phyloP scores from a whole-genome alignment of 129 eudicot species.

The Artemisia tridentata region DNA sequence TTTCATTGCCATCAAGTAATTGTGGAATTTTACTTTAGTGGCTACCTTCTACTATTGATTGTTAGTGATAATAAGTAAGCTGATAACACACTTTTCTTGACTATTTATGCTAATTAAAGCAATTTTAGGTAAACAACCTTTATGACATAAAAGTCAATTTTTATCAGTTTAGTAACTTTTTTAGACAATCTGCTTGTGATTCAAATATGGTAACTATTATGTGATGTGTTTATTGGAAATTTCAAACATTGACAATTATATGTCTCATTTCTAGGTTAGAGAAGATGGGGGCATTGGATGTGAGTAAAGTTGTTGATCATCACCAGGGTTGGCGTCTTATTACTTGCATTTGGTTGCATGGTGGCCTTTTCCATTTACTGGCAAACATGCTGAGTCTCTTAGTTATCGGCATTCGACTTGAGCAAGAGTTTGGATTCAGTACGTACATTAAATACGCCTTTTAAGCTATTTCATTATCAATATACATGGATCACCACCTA shows the following conservation, averaged over 20 bases:
- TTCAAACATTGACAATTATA: neutral
- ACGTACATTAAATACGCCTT: constrained; percentile 23
- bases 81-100: neutral
- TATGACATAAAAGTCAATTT: neutral
- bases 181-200: neutral
- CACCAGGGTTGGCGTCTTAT: constrained; percentile 89
- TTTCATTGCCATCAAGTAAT: neutral
- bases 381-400: constrained; percentile 91
- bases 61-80: too few species aligned
- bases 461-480: constrained; percentile 4
- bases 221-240: neutral
- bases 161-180: constrained; percentile 12
- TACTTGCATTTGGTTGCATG: constrained; percentile 95
- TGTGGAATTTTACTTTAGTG: neutral
- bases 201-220: neutral
- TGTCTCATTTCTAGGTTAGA: constrained; percentile 43
- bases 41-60: too few species aligned
- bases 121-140: neutral
- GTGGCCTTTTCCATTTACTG: constrained; percentile 79
- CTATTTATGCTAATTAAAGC: neutral
- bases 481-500: constrained; percentile 8
- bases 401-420: constrained; percentile 87
- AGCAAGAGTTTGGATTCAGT: constrained; percentile 96
- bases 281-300: constrained; percentile 96
- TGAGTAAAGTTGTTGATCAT: constrained; percentile 57